These are phyloP conservation scores for Pseudocercospora vitis DNA, from an alignment of 2,329 filamentous ascomycete genomes.

Conservation along the genomic window DNA sequence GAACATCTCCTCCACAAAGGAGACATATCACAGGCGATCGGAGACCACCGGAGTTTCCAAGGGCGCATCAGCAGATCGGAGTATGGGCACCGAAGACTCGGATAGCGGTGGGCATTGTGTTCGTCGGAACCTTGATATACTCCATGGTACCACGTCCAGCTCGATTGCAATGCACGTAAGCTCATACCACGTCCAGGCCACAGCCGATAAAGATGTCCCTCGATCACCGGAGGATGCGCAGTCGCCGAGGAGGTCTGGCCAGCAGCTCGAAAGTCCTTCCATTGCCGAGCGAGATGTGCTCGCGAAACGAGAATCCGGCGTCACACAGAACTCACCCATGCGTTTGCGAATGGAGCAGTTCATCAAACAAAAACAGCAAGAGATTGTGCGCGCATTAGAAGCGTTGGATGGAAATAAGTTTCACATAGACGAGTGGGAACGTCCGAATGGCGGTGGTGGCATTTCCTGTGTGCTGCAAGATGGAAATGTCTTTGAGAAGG, in stretches of 20 bases:
- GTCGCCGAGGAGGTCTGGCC: constrained; percentile 20
- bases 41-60: constrained; percentile 27
- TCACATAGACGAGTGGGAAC: constrained; percentile 79
- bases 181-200: constrained; percentile 32
- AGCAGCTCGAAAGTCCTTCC: constrained; percentile 60
- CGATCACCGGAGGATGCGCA: constrained; percentile 3
- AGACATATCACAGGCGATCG: constrained; percentile 31
- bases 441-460: constrained; percentile 85
- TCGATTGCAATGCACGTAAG: neutral
- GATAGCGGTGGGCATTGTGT: constrained; percentile 50
- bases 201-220: constrained; percentile 37
- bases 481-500: constrained; percentile 96
- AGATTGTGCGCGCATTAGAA: constrained; percentile 81
- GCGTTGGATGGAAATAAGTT: constrained; percentile 82
- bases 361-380: constrained; percentile 87
- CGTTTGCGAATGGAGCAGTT: constrained; percentile 96
- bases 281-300: constrained; percentile 84
- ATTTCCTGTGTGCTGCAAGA: constrained; percentile 94
- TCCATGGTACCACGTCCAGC: constrained; percentile 53
- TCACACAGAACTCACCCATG: constrained; percentile 84
- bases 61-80: constrained; percentile 39
- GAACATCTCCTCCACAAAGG: constrained; percentile 22
- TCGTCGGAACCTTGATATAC: constrained; percentile 57
- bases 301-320: constrained; percentile 72
- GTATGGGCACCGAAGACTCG: constrained; percentile 45